phyloP scores from a whole-genome alignment of 805 yeast genomes.

The Candida koratica region DNA sequence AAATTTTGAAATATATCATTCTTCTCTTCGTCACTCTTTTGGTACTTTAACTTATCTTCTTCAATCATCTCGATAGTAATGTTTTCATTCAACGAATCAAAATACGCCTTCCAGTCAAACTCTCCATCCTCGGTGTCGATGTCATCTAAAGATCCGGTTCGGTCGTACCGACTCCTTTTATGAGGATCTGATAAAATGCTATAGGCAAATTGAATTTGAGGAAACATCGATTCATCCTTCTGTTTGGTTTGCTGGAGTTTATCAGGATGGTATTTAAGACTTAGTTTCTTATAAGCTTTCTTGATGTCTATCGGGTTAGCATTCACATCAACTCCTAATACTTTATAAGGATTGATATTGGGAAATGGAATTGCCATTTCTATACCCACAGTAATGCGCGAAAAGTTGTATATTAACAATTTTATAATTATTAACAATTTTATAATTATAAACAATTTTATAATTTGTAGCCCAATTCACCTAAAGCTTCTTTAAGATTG shows the following conservation, averaged over 20 bases:
- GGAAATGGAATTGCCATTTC: constrained; percentile 45
- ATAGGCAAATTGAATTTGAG: constrained; percentile 72
- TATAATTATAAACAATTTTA: too few species aligned
- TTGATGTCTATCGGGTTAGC: constrained; percentile 56
- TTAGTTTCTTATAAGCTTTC: constrained; percentile 60
- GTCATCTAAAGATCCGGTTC: constrained; percentile 57
- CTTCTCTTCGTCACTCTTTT: constrained; percentile 54
- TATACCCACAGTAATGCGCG: neutral
- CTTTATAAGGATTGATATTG: constrained; percentile 61
- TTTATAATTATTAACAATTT: too few species aligned
- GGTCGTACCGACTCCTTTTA: constrained; percentile 57
- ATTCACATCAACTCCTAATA: constrained; percentile 37
- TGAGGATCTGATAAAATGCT: constrained; percentile 57
- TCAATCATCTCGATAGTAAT: constrained; percentile 64
- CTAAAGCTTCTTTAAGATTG: constrained; percentile 31
- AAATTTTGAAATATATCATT: constrained; percentile 62
- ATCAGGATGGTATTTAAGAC: constrained; percentile 70
- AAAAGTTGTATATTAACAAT: neutral
- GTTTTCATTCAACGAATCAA: constrained; percentile 43
- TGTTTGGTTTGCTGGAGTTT: constrained; percentile 36
- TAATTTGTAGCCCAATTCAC: constrained; percentile 19
- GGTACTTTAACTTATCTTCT: constrained; percentile 63
- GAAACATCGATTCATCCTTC: constrained; percentile 36
- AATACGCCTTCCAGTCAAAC: constrained; percentile 59
- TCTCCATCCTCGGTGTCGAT: constrained; percentile 36